These are phyloP conservation scores for Saccharomycopsis sp. DNA, from an alignment of 805 yeast species.

Conservation along the genomic window DNA sequence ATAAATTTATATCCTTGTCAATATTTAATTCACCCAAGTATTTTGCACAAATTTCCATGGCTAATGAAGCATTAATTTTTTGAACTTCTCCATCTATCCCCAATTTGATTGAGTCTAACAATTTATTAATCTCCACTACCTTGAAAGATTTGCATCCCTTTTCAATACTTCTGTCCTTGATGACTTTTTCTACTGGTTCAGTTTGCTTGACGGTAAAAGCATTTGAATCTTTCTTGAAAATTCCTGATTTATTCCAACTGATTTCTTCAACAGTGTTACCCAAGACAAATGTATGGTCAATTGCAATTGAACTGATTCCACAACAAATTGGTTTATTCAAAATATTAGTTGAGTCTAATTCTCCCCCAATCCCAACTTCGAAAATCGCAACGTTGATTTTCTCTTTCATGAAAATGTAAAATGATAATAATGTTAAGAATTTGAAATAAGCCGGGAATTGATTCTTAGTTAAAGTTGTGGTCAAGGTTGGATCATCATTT, in stretches of 20 bases:
- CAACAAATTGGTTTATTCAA: slow-evolving; percentile 71
- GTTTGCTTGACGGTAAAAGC: slow-evolving; percentile 61
- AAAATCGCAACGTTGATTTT: slow-evolving; percentile 89
- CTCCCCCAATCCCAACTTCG: slow-evolving; percentile 99
- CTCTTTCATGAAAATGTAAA: slow-evolving; percentile 81
- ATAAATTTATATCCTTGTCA: slow-evolving; percentile 19
- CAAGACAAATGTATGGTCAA: slow-evolving; percentile 80
- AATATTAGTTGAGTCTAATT: slow-evolving; percentile 91
- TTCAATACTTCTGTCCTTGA: slow-evolving; percentile 62
- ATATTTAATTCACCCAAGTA: slow-evolving; percentile 46
- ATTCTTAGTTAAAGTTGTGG: slow-evolving; percentile 61
- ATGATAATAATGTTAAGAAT: slow-evolving; percentile 78
- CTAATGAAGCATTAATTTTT: slow-evolving; percentile 75
- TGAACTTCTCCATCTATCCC: slow-evolving; percentile 87
- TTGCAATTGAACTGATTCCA: slow-evolving; percentile 79
- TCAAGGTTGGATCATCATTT: slow-evolving; percentile 44
- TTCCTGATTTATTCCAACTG: slow-evolving; percentile 96
- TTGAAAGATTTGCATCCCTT: slow-evolving; percentile 36
- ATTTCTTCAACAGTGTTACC: slow-evolving; percentile 84
- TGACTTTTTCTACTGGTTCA: slow-evolving; percentile 43
- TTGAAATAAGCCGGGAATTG: slow-evolving; percentile 90
- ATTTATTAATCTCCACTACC: slow-evolving; percentile 39
- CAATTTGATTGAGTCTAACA: slow-evolving; percentile 32
- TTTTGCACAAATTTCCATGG: slow-evolving; percentile 55
- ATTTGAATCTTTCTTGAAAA: slow-evolving; percentile 56